Base-by-base conservation (phyloP, 169 alveolate genomes). In the Plasmodium yoelii region DNA sequence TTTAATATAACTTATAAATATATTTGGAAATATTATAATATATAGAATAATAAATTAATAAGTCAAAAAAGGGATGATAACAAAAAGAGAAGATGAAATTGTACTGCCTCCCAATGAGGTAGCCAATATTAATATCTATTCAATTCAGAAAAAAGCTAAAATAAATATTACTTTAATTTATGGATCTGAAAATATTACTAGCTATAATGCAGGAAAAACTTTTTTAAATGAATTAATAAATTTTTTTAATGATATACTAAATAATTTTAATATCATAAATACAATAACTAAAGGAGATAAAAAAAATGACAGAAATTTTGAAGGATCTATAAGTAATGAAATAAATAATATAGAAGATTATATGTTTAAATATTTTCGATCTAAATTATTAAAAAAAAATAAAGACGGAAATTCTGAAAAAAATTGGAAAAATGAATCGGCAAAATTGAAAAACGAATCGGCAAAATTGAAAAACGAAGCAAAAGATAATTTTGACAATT, bases 151-250 rank as follows among this genome's bases (percentile, higher is more conserved):
- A 39, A 82, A 49, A 28, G 82, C 82, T 2, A 82, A 82, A 26
- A 67, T 82, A 59, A 82, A 53, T 46, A 4, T 82, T 13, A 67
- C 46, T 15, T 10, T 82, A 24, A 61, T 82, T 3, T 82, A 82
- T 28, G 90, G 90, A 15, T 82, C 90, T 10, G 90, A 68, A 10
- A 49, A 72, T 47, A 18, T 42, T 44, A 67, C 24, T 47, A 82
- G 70, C 6, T 82, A 67, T 47, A 44, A 49, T n/a, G 28, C n/a
- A 2, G 90, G 82, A 9, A 65, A 67, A 47, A 73, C 46, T 1
- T 65, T 82, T 49, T 59, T 82, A 55, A 82, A 65, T 24, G 90
- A 82, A 55, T 67, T 82, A 55, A 67, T 82, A 67, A 42, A 34
- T n/a, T 82, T 55, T 65, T 82, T 82, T 47, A 26, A 34, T 7